A percentile compares a stretch with the other conserved stretches of the same genome.
phyloP scores from a whole-genome alignment of 148 eudicot species.

The Oxyria digyna region DNA sequence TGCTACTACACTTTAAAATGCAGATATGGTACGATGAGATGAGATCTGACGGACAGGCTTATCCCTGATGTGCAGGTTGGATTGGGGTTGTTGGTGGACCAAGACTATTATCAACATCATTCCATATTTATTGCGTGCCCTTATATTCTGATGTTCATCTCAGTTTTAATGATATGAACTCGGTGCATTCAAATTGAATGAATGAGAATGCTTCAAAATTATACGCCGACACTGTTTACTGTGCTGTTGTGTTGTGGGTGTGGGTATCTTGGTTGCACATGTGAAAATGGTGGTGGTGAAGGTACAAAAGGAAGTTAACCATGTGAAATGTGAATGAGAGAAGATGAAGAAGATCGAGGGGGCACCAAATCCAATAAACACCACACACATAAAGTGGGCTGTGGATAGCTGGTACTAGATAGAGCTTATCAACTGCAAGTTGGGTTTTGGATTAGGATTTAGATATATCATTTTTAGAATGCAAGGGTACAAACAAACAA shows the following conservation, averaged over 20 bases:
- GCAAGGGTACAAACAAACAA: neutral
- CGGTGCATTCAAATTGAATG: neutral
- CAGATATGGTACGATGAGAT: neutral
- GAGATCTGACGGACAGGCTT: neutral
- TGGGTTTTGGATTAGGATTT: neutral
- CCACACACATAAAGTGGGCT: neutral
- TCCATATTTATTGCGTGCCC: slow-evolving; percentile 5
- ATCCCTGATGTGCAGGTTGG: neutral
- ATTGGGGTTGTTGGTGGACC: neutral
- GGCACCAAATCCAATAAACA: neutral
- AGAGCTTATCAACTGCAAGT: neutral
- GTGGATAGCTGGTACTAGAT: neutral
- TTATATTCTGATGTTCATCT: neutral
- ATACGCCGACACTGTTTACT: slow-evolving; percentile 1
- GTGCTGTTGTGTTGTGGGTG: no score
- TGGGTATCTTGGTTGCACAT: neutral
- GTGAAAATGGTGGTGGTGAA: neutral
- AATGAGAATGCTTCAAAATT: neutral
- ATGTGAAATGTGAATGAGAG: neutral
- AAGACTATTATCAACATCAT: neutral
- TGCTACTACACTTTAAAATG: no score
- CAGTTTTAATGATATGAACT: neutral
- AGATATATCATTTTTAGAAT: no score
- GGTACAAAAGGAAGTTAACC: neutral
- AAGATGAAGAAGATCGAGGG: no score